phyloP scores from a whole-genome alignment of 31 red algal species.

The Odonthalia washingtoniensis region DNA sequence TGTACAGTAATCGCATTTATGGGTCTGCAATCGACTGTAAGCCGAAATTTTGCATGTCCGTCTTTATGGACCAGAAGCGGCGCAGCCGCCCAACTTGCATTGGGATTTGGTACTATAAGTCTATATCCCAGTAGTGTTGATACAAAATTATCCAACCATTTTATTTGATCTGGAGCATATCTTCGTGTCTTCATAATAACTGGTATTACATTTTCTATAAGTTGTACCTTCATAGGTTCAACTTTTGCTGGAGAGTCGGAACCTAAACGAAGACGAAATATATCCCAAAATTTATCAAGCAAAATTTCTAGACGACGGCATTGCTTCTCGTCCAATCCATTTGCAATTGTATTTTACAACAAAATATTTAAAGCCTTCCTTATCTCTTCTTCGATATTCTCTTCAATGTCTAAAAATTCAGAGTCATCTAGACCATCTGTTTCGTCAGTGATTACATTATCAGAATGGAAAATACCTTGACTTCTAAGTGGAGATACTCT shows the following conservation, averaged over 20 bases:
- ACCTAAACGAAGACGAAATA: slow-evolving; percentile 37
- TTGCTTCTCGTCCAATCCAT: too few relatives aligned
- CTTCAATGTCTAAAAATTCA: too few relatives aligned
- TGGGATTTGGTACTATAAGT: slow-evolving; percentile 7
- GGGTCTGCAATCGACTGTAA: slow-evolving; percentile 41
- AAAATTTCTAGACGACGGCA: too few relatives aligned
- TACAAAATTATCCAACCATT: slow-evolving; percentile 37
- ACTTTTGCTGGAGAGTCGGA: slow-evolving; percentile 23
- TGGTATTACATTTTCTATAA: background rate
- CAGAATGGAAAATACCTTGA: too few relatives aligned
- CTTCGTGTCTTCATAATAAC: slow-evolving; percentile 14
- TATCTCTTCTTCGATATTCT: too few relatives aligned
- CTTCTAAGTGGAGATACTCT: too few relatives aligned
- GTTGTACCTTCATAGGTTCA: slow-evolving; percentile 44
- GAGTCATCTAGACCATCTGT: too few relatives aligned
- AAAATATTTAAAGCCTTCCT: too few relatives aligned
- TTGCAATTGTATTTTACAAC: too few relatives aligned
- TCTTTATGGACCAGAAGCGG: slow-evolving; percentile 54
- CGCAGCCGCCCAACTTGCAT: slow-evolving; percentile 27
- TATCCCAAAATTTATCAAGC: too few relatives aligned
- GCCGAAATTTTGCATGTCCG: slow-evolving; percentile 23
- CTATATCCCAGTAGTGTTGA: slow-evolving; percentile 12
- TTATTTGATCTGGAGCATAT: slow-evolving; percentile 34
- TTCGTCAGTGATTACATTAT: too few relatives aligned
- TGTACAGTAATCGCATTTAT: slow-evolving; percentile 42